These are phyloP conservation scores for Volvox reticuliferus DNA, from an alignment of 139 green algal species.

Conservation along the genomic window DNA sequence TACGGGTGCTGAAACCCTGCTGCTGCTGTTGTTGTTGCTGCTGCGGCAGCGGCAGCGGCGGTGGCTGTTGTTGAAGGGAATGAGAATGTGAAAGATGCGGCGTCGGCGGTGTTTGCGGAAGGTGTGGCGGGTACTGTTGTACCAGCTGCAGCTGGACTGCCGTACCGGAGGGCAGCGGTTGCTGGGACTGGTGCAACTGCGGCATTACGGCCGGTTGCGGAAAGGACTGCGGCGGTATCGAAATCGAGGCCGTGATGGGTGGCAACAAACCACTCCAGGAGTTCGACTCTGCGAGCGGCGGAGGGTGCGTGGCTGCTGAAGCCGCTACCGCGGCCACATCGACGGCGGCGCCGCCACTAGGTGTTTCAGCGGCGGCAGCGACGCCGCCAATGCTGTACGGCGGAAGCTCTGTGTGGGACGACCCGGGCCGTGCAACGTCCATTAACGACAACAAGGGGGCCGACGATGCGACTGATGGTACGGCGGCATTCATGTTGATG, in stretches of 20 bases:
- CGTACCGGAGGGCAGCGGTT: background rate
- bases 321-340: background rate
- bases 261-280: background rate
- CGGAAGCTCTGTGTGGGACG: background rate
- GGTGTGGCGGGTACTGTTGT: background rate
- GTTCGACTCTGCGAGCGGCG: background rate
- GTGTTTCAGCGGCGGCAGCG: background rate
- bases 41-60: background rate
- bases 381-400: background rate
- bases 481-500: background rate
- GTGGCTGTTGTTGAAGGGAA: background rate
- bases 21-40: background rate
- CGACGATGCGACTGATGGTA: background rate
- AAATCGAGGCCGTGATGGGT: background rate
- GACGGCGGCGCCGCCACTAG: background rate
- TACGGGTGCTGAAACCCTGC: background rate
- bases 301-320: background rate
- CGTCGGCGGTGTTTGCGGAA: background rate
- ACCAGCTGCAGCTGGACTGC: background rate
- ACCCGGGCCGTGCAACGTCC: background rate
- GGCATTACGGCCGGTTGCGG: background rate
- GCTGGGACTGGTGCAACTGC: background rate
- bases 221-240: background rate
- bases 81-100: background rate
- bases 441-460: background rate